Percentiles rank a stretch among this genome's conserved stretches.
phyloP scores from a whole-genome alignment of 306 rosid species.

The Cyclanthera cordifolia region DNA sequence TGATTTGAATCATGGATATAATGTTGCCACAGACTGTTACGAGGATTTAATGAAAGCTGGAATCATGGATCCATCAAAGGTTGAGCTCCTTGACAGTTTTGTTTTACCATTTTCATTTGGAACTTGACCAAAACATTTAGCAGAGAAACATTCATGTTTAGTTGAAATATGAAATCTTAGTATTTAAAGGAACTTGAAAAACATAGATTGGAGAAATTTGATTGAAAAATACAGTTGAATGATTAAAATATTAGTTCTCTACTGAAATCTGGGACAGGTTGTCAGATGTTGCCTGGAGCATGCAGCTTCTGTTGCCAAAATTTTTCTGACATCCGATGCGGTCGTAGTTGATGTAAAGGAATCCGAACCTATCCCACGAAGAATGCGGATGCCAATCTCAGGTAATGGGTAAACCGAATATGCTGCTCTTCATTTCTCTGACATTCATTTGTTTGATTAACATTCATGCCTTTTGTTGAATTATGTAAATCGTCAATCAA shows the following conservation, averaged over 20 bases:
- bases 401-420: slow-evolving; percentile 17
- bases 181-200: not conserved
- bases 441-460: not conserved
- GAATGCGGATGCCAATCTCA: slow-evolving; percentile 31
- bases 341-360: slow-evolving; percentile 60
- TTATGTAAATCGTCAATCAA: too few relatives aligned
- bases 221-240: not conserved
- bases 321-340: slow-evolving; percentile 67
- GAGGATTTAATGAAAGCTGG: slow-evolving; percentile 81
- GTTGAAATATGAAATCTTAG: not conserved
- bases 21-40: slow-evolving; percentile 63
- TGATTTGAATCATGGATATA: slow-evolving; percentile 52
- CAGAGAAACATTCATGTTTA: not conserved
- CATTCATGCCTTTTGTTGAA: not conserved
- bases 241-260: not conserved
- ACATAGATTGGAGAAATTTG: not conserved
- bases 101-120: not conserved
- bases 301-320: slow-evolving; percentile 80
- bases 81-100: slow-evolving; percentile 6
- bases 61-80: slow-evolving; percentile 90
- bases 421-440: not conserved
- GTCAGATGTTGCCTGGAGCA: slow-evolving; percentile 89
- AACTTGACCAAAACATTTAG: not conserved
- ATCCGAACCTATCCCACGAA: slow-evolving; percentile 22
- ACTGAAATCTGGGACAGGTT: slow-evolving; percentile 36